A percentile compares a stretch with the other conserved stretches of the same genome.
Evolutionary conservation across 169 alveolate genomes (phyloP).

Genomic region (Plasmodium ovale): DNA sequence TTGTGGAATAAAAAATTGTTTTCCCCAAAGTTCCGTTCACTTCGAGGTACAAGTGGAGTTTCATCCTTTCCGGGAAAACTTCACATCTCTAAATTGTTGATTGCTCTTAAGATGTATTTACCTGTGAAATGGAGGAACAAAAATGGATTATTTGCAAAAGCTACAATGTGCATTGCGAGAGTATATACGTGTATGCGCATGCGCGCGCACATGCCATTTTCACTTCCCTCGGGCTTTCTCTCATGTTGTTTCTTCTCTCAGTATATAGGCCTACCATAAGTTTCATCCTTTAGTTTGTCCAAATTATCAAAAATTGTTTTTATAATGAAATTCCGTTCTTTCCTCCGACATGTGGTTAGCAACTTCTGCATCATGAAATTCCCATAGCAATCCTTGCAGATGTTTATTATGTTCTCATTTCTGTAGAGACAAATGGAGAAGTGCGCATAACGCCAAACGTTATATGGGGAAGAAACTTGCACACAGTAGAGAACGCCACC

Average conservation of each 20-base stretch:
- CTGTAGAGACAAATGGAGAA: slow-evolving; percentile 6
- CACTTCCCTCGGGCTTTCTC: neutral
- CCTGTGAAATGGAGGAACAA: slow-evolving; percentile 6
- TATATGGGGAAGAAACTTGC: neutral
- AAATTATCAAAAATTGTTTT: slow-evolving; percentile 36
- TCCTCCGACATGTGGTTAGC: slow-evolving; percentile 38
- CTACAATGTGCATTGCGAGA: too few relatives aligned
- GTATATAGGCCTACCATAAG: slow-evolving; percentile 30
- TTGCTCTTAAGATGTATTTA: slow-evolving; percentile 68
- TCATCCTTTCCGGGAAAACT: neutral
- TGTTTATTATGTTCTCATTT: slow-evolving; percentile 52
- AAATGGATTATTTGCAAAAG: too few relatives aligned
- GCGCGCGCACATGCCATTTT: neutral
- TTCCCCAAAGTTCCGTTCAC: neutral
- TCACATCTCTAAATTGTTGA: slow-evolving; percentile 50
- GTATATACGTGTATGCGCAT: neutral
- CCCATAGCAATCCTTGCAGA: slow-evolving; percentile 75
- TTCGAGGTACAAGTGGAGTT: neutral
- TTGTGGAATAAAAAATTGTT: too few relatives aligned
- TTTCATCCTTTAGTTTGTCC: slow-evolving; percentile 57
- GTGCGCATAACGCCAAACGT: neutral
- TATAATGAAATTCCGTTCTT: slow-evolving; percentile 33
- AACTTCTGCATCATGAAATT: slow-evolving; percentile 73
- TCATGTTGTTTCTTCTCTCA: neutral
- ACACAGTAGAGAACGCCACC: too few relatives aligned